Conservation (phyloP, 2,329 filamentous ascomycete species). For the Lachnellula suecica region DNA sequence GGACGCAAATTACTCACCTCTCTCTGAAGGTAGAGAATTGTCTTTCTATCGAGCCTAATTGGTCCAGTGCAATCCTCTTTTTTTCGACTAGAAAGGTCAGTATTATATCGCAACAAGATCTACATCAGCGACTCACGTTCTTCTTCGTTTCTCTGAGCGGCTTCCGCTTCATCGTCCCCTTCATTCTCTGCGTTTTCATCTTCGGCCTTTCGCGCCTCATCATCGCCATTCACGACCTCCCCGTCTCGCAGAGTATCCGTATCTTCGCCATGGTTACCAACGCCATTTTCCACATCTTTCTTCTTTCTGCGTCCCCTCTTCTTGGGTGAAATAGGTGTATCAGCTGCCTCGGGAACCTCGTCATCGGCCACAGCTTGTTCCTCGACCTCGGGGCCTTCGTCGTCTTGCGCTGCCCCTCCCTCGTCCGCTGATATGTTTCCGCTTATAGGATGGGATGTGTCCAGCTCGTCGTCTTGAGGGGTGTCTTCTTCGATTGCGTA, state of each 20-base stretch:
- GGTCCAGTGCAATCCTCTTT: conserved; percentile 77
- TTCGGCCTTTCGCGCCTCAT: conserved; percentile 40
- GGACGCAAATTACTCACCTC: conserved; percentile 49
- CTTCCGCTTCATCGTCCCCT: conserved; percentile 59
- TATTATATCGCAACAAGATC: conserved; percentile 13
- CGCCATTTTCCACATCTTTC: conserved; percentile 28
- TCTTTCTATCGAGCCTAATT: conserved; percentile 78
- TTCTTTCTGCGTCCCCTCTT: conserved; percentile 36
- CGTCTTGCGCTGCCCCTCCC: conserved; percentile 44
- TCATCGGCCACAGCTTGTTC: conserved; percentile 42
- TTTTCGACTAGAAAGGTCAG: conserved; percentile 61
- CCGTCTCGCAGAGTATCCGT: conserved; percentile 18
- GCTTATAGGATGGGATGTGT: conserved; percentile 31
- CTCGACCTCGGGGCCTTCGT: conserved; percentile 40
- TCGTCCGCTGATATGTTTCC: conserved; percentile 33
- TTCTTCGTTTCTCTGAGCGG: conserved; percentile 61
- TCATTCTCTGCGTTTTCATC: conserved; percentile 55
- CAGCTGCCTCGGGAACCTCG: conserved; percentile 30
- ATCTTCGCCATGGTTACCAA: conserved; percentile 22
- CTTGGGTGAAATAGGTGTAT: conserved; percentile 31
- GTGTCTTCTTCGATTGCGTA: conserved; percentile 46
- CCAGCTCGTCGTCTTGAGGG: conserved; percentile 42
- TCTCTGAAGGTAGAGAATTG: conserved; percentile 86
- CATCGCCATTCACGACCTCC: conserved; percentile 26
- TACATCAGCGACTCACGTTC: conserved; percentile 48